Evolutionary conservation across 208 protist species (phyloP).

Genomic region (Leishmania amazonensis): DNA sequence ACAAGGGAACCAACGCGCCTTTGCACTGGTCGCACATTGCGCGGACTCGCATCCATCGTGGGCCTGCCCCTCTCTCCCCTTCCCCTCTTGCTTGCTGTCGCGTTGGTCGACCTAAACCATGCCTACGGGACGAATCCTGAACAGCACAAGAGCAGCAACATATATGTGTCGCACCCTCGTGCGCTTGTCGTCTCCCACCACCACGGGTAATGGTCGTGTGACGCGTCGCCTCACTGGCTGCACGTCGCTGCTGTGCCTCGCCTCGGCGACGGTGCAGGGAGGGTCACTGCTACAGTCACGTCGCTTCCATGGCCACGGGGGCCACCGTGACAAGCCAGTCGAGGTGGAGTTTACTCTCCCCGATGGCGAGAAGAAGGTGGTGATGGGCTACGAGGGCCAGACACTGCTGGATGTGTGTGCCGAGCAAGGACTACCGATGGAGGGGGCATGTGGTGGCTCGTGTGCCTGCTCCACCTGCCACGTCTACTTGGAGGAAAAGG

Average conservation of each 20-base stretch:
- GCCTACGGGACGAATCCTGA: neutral
- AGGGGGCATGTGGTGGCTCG: conserved; percentile 96
- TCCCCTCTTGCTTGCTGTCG: neutral
- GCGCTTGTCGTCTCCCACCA: neutral
- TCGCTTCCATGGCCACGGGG: conserved; percentile 65
- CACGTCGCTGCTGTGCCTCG: neutral
- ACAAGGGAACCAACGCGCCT: neutral
- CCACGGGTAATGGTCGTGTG: neutral
- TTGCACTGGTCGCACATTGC: neutral
- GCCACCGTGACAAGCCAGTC: conserved; percentile 62
- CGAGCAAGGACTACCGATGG: conserved; percentile 94
- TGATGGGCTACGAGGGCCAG: conserved; percentile 91
- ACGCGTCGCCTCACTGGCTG: neutral
- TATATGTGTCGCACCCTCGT: conserved; percentile 3
- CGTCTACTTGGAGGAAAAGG: conserved; percentile 89
- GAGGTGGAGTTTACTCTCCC: conserved; percentile 61
- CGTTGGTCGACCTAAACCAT: neutral
- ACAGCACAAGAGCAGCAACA: neutral
- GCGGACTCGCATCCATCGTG: neutral
- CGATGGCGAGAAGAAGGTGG: conserved; percentile 53
- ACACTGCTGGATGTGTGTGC: conserved; percentile 94
- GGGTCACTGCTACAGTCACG: conserved; percentile 16
- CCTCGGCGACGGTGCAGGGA: neutral
- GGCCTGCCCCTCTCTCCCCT: neutral
- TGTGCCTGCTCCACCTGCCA: conserved; percentile 99